Base-by-base conservation (phyloP, 306 rosid species). In the Sicyos baderoa region DNA sequence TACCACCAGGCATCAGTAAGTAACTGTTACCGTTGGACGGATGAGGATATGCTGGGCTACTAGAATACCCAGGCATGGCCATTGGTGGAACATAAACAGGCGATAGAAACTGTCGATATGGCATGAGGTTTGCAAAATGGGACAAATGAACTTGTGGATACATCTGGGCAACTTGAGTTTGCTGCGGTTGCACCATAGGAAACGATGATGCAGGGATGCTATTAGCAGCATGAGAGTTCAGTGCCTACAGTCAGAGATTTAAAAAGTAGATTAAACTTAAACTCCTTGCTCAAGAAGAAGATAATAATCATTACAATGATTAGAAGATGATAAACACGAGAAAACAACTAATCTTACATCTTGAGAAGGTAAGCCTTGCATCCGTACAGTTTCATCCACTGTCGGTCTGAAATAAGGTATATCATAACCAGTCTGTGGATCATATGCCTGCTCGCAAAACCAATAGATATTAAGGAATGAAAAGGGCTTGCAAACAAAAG, bases 21-120 rank as follows among this genome's bases (percentile, higher is more conserved):
- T 86, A 94, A 72, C 91, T 86, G 87, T 67, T 94, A 45, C 96
- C 97, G 73, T 83, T 90, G 50, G 96, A 74, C 32, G 96, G 90
- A 78, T 88, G 99, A 73, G 97, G 90, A 81, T 93, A 93, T 21
- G 97, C 87, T 81, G 96, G 79, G 65, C 75, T 89, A 78, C 79
- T 86, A 37, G 99, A 85, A 78, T 88, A 94, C 54, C 97, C 96
- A 19, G 96, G 99, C 88, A 94, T 77, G 48, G 92, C 92, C 95
- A 94, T 86, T 6, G 97, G 97, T n/a, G 99, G 97, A 76, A 88
- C 99, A 62, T 90, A 94, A 66, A 94, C 89, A 0, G 99, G 99
- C 6, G 99, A 84, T 60, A 90, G 77, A 76, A 74, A 94, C 72
- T 94, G 99, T 21, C 97, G 96, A 79, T 80, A 88, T 7, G 99